Conservation (phyloP, 176 grass and related monocot genomes). For the Luzula sylvatica region DNA sequence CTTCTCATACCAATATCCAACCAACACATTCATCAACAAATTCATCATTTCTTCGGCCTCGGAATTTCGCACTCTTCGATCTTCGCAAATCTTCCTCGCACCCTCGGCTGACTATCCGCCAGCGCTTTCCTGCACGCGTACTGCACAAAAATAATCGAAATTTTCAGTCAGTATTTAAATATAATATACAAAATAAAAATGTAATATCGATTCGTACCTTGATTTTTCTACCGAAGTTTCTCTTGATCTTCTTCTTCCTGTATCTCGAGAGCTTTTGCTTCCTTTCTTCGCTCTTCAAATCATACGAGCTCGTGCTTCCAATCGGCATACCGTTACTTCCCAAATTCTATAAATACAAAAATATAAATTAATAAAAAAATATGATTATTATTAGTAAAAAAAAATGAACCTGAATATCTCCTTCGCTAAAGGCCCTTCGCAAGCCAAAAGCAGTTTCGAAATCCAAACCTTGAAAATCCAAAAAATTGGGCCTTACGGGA, state of each 20-base stretch:
- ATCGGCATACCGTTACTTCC: slow-evolving; percentile 43
- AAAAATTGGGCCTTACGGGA: slow-evolving; percentile 58
- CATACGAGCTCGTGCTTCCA: slow-evolving; percentile 21
- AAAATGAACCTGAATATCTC: slow-evolving; percentile 77
- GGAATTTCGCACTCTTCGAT: slow-evolving; percentile 63
- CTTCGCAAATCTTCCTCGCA: slow-evolving; percentile 95
- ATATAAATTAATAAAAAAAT: neutral
- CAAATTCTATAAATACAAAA: slow-evolving; percentile 48
- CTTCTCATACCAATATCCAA: too few relatives aligned
- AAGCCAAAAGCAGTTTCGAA: slow-evolving; percentile 70
- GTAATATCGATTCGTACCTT: too few relatives aligned
- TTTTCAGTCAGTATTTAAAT: too few relatives aligned
- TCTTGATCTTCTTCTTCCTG: too few relatives aligned
- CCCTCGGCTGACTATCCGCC: slow-evolving; percentile 89
- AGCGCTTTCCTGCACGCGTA: too few relatives aligned
- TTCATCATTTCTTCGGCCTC: too few relatives aligned
- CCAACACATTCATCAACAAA: too few relatives aligned
- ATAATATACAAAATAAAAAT: too few relatives aligned
- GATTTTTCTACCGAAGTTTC: too few relatives aligned
- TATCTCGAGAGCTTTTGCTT: too few relatives aligned
- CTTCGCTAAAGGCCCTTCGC: slow-evolving; percentile 85
- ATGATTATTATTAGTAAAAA: neutral
- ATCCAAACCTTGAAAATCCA: slow-evolving; percentile 77
- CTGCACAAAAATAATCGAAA: too few relatives aligned
- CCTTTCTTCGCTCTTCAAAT: slow-evolving; percentile 67